phyloP scores from a whole-genome alignment of 2,329 filamentous ascomycete species.

The Elsinoe australis region DNA sequence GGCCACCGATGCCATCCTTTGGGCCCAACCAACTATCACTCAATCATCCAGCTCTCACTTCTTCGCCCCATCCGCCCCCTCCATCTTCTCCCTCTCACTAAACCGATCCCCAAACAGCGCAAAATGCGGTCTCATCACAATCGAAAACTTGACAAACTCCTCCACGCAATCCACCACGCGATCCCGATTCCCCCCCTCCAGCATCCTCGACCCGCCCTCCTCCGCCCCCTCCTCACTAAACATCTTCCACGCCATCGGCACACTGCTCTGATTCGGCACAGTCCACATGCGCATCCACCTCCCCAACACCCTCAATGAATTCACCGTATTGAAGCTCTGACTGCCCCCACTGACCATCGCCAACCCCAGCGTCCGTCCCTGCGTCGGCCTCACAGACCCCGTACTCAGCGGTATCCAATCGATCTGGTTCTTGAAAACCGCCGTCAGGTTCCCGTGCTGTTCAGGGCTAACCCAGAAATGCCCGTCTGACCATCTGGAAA shows the following conservation, averaged over 20 bases:
- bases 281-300: slow-evolving; percentile 65
- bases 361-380: slow-evolving; percentile 56
- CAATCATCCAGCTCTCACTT: too few species aligned
- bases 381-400: slow-evolving; percentile 56
- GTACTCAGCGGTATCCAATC: slow-evolving; percentile 60
- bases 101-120: slow-evolving; percentile 55
- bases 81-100: slow-evolving; percentile 48
- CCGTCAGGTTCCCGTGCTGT: slow-evolving; percentile 59
- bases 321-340: slow-evolving; percentile 61
- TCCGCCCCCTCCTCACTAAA: slow-evolving; percentile 45
- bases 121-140: slow-evolving; percentile 56
- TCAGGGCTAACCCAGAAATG: slow-evolving; percentile 60
- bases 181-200: slow-evolving; percentile 51
- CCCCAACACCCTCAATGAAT: slow-evolving; percentile 56
- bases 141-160: slow-evolving; percentile 62
- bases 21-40: too few species aligned
- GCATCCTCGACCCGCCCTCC: slow-evolving; percentile 43
- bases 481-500: slow-evolving; percentile 58
- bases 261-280: slow-evolving; percentile 58
- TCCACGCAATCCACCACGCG: slow-evolving; percentile 53
- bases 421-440: slow-evolving; percentile 62
- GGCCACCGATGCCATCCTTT: too few species aligned
- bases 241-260: slow-evolving; percentile 57
- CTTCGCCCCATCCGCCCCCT: not conserved
- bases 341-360: slow-evolving; percentile 57